These are phyloP conservation scores for Ophiocordyceps camponoti-leonardi DNA, from an alignment of 2,329 filamentous ascomycete species.

Conservation along the genomic window DNA sequence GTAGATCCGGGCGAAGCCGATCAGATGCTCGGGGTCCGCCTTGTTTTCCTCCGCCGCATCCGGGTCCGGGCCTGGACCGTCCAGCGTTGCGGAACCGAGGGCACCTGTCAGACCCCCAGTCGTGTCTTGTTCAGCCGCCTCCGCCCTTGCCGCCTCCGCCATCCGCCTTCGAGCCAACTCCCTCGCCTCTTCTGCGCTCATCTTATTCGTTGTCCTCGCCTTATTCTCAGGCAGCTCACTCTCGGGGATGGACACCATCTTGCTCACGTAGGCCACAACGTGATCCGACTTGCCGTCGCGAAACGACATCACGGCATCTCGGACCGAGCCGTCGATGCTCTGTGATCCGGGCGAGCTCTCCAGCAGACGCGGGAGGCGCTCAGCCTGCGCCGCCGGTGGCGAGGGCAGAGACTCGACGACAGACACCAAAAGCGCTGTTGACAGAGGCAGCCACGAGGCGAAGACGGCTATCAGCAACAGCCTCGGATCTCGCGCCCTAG, in stretches of 20 bases:
- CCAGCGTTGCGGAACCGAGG: conserved; percentile 42
- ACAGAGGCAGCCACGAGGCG: conserved; percentile 77
- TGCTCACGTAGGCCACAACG: conserved; percentile 88
- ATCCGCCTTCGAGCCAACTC: conserved; percentile 79
- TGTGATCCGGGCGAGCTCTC: conserved; percentile 62
- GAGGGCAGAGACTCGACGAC: conserved; percentile 87
- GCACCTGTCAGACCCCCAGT: conserved; percentile 40
- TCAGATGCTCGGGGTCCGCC: conserved; percentile 67
- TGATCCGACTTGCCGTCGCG: conserved; percentile 54
- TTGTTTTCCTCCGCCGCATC: conserved; percentile 29
- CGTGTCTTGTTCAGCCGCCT: conserved; percentile 38
- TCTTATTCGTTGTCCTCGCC: conserved; percentile 41
- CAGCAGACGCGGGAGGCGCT: conserved; percentile 63
- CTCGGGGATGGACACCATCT: conserved; percentile 91
- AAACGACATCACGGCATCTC: conserved; percentile 70
- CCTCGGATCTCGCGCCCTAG: conserved; percentile 68
- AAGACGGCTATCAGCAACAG: conserved; percentile 78
- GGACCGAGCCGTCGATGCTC: conserved; percentile 50
- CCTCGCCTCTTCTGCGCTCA: conserved; percentile 79
- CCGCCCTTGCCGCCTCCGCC: conserved; percentile 69
- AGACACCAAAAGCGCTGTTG: conserved; percentile 81
- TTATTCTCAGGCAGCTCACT: conserved; percentile 85
- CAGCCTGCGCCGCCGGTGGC: conserved; percentile 61
- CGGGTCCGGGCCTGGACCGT: conserved; percentile 27
- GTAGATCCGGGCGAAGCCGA: conserved; percentile 88